Base-by-base conservation (phyloP, 164 flowering plant genomes). In the Magnolia kwangsiensis region DNA sequence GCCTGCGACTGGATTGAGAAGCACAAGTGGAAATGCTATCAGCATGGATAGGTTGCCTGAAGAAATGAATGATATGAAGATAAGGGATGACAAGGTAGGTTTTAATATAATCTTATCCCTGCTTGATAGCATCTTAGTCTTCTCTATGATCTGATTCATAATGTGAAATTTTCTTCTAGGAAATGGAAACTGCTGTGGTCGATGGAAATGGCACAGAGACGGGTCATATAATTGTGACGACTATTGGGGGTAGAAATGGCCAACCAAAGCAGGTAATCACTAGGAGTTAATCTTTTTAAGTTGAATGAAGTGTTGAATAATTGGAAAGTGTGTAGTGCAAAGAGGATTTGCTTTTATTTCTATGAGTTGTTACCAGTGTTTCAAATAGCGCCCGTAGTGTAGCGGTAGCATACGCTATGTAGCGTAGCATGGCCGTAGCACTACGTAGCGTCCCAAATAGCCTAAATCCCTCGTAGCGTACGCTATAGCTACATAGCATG, bases 31-130 rank as follows among this genome's bases (percentile, higher is more conserved):
- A 50, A 89, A 83, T 50, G 66, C 82, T 45, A 81, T 71, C 66
- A 89, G 81, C 67, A 86, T 87, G 73, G 95, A 91, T 81, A 87
- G 76, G 74, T 82, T 92, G 72, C 95, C 93, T 16, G 93, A 86
- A 20, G 93, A 90, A 77, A 89, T 92, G 91, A 92, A 88, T 80
- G 92, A 88, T 76, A 90, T 92, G 94, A 92, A 86, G 80, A 85
- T 92, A 71, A 87, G 86, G 81, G 95, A 92, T 80, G 95, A 89
- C 50, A 91, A 88, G 91, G 92, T 90, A 77, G 72, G 45, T 16
- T 29, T 31, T 29, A 55, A 5, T 68, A 16, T 68, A 16, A 14
- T 68, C 6, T 6, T 9, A 29, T 68, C 3, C 4, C n/a, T 29
- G 21, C 31, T 29, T 68, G 71, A 37, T 16, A 31, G 19, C n/a